phyloP scores from a whole-genome alignment of 2,329 filamentous ascomycete genomes.

The Tolypocladium capitatum region DNA sequence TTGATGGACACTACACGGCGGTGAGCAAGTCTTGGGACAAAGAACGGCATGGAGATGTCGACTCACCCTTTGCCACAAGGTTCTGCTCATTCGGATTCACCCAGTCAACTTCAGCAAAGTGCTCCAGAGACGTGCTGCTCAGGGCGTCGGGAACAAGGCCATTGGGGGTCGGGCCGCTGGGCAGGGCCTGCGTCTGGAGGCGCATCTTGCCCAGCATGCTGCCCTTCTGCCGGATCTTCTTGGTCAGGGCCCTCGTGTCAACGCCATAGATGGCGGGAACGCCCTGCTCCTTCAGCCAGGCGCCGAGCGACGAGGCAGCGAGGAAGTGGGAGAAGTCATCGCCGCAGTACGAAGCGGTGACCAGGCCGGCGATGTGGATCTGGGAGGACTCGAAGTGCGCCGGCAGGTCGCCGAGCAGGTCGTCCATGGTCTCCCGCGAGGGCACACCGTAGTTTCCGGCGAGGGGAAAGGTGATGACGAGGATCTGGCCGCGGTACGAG shows the following conservation, averaged over 20 bases:
- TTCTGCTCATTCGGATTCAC: slow-evolving; percentile 86
- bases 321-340: slow-evolving; percentile 94
- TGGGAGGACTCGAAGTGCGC: slow-evolving; percentile 85
- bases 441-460: slow-evolving; percentile 98
- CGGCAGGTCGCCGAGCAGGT: slow-evolving; percentile 72
- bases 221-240: slow-evolving; percentile 84
- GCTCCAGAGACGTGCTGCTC: slow-evolving; percentile 15
- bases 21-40: neutral
- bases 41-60: slow-evolving; percentile 5
- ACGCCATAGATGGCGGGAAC: slow-evolving; percentile 91
- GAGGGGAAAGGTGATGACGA: slow-evolving; percentile 91
- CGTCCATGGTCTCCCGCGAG: slow-evolving; percentile 70
- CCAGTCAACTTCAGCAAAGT: slow-evolving; percentile 78
- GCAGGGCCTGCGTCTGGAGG: slow-evolving; percentile 42
- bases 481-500: slow-evolving; percentile 82
- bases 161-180: slow-evolving; percentile 27
- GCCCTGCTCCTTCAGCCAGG: slow-evolving; percentile 93
- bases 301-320: slow-evolving; percentile 75
- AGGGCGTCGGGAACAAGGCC: slow-evolving; percentile 23
- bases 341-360: slow-evolving; percentile 82
- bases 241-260: slow-evolving; percentile 86
- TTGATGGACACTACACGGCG: slow-evolving; percentile 66
- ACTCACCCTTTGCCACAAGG: slow-evolving; percentile 84
- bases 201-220: slow-evolving; percentile 92
- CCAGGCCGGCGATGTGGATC: slow-evolving; percentile 87